Base-by-base conservation (phyloP, 257 asterid genomes). In the Apocynum venetum region DNA sequence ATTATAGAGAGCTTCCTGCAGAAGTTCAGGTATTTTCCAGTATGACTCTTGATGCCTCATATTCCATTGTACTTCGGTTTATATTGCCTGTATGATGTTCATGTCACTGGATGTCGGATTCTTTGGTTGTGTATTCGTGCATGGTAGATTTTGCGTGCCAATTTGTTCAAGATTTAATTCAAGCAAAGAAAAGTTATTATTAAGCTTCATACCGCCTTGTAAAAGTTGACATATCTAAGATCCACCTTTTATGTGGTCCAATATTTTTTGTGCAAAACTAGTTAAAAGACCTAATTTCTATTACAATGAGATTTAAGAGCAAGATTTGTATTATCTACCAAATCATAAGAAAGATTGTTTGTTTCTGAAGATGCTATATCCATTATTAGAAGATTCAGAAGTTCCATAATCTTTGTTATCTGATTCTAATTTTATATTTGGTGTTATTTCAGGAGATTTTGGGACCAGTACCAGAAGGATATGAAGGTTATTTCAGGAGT, bases 391-490 rank as follows among this genome's bases (percentile, higher is more conserved):
- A 35, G 36, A 9, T 8, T 55, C 48, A 6, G 3, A 25, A 25
- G 47, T 35, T 25, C 44, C 0, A 0, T 71, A 17, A 12, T 38
- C 4, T 52, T 71, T 15, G 7, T 3, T 20, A 15, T 12, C 59
- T 72, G 64, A 70, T 69, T 74, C 63, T 55, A 47, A 46, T 57
- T 9, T 38, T 66, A 36, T 60, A 35, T 74, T 57, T 71, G 66
- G 76, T 73, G 79, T 72, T 76, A 71, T 85, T 74, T 69, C 92
- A 94, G 98, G 91, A 85, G 78, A 56, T 88, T 72, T 66, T 95
- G 47, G 98, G 99, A 83, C 75, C 93, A 4, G 81, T 95, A 13
- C 99, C 99, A 2, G 96, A 91, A 85, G 99, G 99, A 77, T 95
- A 88, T 70, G 93, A 93, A 64, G 73, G 83, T 71, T 93, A 95